A percentile compares a stretch with the other conserved stretches of the same genome.
Conservation (phyloP, 2,329 filamentous ascomycete genomes). For the Hansfordia pulvinata region DNA sequence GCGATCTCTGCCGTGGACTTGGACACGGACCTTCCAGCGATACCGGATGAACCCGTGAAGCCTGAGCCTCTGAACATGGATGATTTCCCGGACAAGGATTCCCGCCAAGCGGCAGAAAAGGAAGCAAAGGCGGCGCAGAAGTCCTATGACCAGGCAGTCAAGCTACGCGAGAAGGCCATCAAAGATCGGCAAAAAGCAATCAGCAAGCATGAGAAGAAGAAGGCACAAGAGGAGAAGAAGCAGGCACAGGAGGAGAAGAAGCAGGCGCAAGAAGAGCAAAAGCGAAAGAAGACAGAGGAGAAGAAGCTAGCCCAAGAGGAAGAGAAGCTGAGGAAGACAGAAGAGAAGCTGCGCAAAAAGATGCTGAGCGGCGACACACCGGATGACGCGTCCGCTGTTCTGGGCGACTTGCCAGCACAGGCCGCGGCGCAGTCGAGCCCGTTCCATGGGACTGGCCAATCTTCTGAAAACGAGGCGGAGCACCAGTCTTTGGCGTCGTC, state of each 20-base stretch:
- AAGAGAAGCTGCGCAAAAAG: slow-evolving; percentile 7
- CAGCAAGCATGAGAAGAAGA: slow-evolving; percentile 36
- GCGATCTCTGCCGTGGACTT: slow-evolving; percentile 9
- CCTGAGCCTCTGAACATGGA: slow-evolving; percentile 42
- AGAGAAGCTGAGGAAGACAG: slow-evolving; percentile 10
- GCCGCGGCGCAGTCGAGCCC: too few species aligned
- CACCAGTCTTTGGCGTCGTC: too few species aligned
- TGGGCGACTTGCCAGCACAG: too few species aligned
- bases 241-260: slow-evolving; percentile 25
- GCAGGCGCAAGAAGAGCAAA: slow-evolving; percentile 15
- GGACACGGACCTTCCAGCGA: slow-evolving; percentile 21
- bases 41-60: slow-evolving; percentile 36
- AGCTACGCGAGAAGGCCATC: slow-evolving; percentile 50
- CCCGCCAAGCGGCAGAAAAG: slow-evolving; percentile 55
- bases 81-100: slow-evolving; percentile 47
- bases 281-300: slow-evolving; percentile 7
- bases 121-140: slow-evolving; percentile 50
- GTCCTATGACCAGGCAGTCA: slow-evolving; percentile 51
- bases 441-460: too few species aligned
- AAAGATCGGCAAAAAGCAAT: slow-evolving; percentile 47
- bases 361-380: slow-evolving; percentile 3
- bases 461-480: too few species aligned
- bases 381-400: too few species aligned
- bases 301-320: slow-evolving; percentile 11
- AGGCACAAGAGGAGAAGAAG: slow-evolving; percentile 25